Evolutionary conservation across 176 grass and related monocot species (phyloP), one percentile per base, ranked within the genome.

Genomic region (Zoysia japonica): DNA sequence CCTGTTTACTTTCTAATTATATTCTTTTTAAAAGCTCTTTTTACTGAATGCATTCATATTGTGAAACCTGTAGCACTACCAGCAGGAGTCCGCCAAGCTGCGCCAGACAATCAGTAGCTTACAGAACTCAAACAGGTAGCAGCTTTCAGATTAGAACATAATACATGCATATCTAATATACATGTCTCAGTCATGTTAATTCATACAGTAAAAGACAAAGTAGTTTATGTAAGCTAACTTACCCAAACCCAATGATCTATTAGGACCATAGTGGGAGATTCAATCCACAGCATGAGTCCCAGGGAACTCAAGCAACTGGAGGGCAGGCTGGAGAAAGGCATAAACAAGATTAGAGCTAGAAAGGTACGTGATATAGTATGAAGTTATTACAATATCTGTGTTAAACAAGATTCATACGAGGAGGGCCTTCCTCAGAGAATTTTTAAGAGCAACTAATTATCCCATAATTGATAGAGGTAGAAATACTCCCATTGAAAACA

Each of bases 311-410:
- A 91, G 76, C 68, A 78, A 76, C 51, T 90, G 13, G 96, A 99
- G 70, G 87, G 20, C 15, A 99, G 61, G 75, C 71, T 99, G 79
- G 92, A 95, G 76, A 83, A 86, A 86, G 86, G 82, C 48, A 87
- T 99, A 82, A 65, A 20, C 62, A 99, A 99, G 70, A 99, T 99
- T 84, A 94, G 96, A 82, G 77, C 84, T 50, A 95, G 81, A 88
- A 99, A 91, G 90, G 96, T 99, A 95, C 11, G 28, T 28, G 28
- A 68, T 7, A 9, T n/a, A n/a, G 16, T 65, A 5, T 71, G 28
- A 28, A 28, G 68, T 16, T 56, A 28, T 28, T 28, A 37, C 11
- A 48, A 63, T 38, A 40, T 53, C 9, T 61, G 1, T 36, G 37
- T 28, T 53, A 40, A 7, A 38, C n/a, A 28, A 0, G 28, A 28